Base-by-base conservation (phyloP, 495 filamentous ascomycete genomes). In the Xylaria cubensis region DNA sequence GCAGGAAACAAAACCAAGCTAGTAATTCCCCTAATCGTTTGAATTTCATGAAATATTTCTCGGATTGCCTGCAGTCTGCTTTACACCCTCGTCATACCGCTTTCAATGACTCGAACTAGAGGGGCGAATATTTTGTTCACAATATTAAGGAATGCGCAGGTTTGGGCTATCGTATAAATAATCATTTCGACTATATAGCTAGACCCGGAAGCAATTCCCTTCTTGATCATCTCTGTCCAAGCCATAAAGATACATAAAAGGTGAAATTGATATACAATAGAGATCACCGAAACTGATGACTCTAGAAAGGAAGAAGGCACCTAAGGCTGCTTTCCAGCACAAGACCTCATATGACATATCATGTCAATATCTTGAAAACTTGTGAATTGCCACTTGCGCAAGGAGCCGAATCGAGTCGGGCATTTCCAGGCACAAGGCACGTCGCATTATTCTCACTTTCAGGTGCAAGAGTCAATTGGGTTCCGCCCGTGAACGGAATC, bases 331-430 rank as follows among this genome's bases (percentile, higher is more conserved):
- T 26, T 46, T 39, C 19, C 13, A 39, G n/a, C 32, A 39, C 26
- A 36, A 34, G 4, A 4, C 29, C 19, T 32, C 32, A 17, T 24
- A 21, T 58, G 1, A 61, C 24, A n/a, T n/a, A 17, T 76, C 69
- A 80, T 8, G 76, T 66, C 39, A 82, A 78, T 68, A 88, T 83
- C 10, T 84, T 85, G 64, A 86, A 87, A 44, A 82, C 64, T 73
- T 87, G 81, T 9, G 80, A 79, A 10, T 80, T 80, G 69, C 83
- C 79, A 13, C 80, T 80, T 1, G 77, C 74, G 64, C 86, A 87
- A 12, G 78, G 76, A 4, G 82, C 80, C 15, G 82, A 80, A 34
- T 81, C 80, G 21, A 88, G 78, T 61, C 80, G 82, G 19, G 72
- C 76, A 26, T 79, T 72, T 24, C 80, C 83, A 34, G 81, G 74